phyloP scores from a whole-genome alignment of 495 filamentous ascomycete genomes.

The Daldinia grandis region DNA sequence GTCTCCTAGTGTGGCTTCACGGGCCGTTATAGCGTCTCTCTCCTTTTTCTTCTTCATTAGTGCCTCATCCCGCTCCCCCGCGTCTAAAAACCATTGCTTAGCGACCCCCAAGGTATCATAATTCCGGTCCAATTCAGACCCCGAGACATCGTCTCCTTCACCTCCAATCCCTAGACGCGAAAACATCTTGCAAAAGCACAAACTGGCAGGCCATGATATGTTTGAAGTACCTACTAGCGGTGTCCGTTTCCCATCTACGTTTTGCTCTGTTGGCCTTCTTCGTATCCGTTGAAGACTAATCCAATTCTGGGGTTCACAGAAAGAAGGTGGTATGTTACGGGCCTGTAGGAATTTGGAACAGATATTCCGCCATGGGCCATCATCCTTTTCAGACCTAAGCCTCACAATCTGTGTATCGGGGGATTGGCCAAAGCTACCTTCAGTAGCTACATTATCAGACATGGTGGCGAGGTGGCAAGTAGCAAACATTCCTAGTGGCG shows the following conservation, averaged over 20 bases:
- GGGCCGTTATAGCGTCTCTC: slow-evolving; percentile 56
- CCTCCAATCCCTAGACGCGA: slow-evolving; percentile 31
- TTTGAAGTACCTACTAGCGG: slow-evolving; percentile 48
- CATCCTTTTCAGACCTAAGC: slow-evolving; percentile 48
- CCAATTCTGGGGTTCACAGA: slow-evolving; percentile 39
- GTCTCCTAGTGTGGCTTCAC: slow-evolving; percentile 54
- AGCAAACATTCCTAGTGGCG: slow-evolving; percentile 59
- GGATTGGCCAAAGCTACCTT: slow-evolving; percentile 51
- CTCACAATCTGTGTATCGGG: slow-evolving; percentile 56
- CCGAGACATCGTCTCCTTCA: slow-evolving; percentile 33
- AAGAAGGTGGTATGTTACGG: slow-evolving; percentile 50
- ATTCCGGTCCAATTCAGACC: slow-evolving; percentile 32
- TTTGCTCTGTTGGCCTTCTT: slow-evolving; percentile 52
- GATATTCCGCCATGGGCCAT: slow-evolving; percentile 51
- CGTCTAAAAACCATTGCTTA: slow-evolving; percentile 69
- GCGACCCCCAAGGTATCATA: slow-evolving; percentile 72
- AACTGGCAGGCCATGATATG: slow-evolving; percentile 58
- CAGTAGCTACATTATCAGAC: slow-evolving; percentile 31
- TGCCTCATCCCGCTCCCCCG: slow-evolving; percentile 57
- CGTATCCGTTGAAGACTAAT: slow-evolving; percentile 44
- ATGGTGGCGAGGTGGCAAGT: slow-evolving; percentile 45
- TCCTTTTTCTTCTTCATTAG: slow-evolving; percentile 61
- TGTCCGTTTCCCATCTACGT: slow-evolving; percentile 52
- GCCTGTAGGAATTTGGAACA: slow-evolving; percentile 54
- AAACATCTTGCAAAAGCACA: slow-evolving; percentile 58